Conservation (phyloP, 1,284 basidiomycete genomes). For the Trichosporon sp. region DNA sequence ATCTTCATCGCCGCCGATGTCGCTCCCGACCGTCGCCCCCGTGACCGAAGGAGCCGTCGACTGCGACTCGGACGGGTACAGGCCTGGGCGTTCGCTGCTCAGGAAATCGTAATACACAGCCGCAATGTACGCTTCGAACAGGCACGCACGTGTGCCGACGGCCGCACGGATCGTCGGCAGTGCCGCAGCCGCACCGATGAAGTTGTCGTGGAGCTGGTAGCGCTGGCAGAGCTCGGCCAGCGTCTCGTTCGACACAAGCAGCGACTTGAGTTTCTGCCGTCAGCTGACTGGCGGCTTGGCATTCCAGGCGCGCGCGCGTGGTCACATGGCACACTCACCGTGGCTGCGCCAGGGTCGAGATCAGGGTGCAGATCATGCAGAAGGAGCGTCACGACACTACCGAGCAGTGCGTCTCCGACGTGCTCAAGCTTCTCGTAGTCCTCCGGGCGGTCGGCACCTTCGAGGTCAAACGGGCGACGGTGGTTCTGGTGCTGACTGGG, state of each 20-base stretch:
- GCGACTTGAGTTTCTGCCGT: conserved; percentile 31
- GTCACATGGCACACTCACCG: conserved; percentile 24
- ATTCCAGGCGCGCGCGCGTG: neutral
- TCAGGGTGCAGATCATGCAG: conserved; percentile 39
- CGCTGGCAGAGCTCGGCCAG: conserved; percentile 31
- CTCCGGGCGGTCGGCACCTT: conserved; percentile 12
- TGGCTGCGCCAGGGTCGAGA: conserved; percentile 31
- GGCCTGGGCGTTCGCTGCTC: conserved; percentile 13
- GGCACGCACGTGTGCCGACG: conserved; percentile 10
- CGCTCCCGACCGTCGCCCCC: neutral
- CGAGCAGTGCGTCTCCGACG: conserved; percentile 39
- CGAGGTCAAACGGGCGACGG: conserved; percentile 13
- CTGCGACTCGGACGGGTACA: neutral
- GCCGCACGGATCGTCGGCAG: conserved; percentile 27
- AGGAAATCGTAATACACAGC: conserved; percentile 36
- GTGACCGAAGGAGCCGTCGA: neutral
- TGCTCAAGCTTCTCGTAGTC: conserved; percentile 47
- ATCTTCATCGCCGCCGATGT: neutral
- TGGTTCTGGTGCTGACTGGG: conserved; percentile 10
- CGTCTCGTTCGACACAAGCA: conserved; percentile 33
- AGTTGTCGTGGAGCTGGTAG: conserved; percentile 25
- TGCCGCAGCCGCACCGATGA: conserved; percentile 23
- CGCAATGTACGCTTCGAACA: conserved; percentile 42
- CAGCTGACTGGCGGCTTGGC: neutral
- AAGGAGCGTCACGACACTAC: conserved; percentile 30